These are phyloP conservation scores for Monosporascus sp. DNA, from an alignment of 2,329 filamentous ascomycete species.

Conservation along the genomic window DNA sequence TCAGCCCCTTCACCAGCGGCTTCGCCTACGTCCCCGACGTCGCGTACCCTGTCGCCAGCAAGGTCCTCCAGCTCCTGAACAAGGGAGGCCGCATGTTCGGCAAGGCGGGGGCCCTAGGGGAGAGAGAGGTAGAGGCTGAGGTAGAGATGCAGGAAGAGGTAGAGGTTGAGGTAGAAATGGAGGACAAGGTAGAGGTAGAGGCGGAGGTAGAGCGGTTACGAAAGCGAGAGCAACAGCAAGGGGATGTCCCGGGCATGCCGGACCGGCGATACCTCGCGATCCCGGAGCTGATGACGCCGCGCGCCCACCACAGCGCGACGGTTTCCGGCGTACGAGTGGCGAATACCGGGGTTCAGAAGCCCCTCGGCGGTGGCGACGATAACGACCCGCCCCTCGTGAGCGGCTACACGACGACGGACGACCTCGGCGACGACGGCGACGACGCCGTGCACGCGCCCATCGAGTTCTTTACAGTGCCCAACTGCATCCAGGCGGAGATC, in stretches of 20 bases:
- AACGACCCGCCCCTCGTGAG: constrained; percentile 25
- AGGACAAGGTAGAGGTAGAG: background rate
- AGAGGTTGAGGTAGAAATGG: no score
- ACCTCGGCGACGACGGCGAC: constrained; percentile 77
- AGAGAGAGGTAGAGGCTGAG: background rate
- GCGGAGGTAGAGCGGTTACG: background rate
- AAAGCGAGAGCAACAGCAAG: no score
- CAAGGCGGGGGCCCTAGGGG: constrained; percentile 2
- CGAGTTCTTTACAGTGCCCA: constrained; percentile 71
- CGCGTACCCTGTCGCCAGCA: constrained; percentile 67
- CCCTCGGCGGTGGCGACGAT: constrained; percentile 8
- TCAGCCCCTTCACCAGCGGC: constrained; percentile 81
- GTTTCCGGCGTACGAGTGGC: constrained; percentile 6
- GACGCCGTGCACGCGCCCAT: constrained; percentile 79
- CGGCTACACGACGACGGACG: constrained; percentile 88
- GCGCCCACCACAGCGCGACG: constrained; percentile 6
- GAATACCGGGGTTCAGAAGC: constrained; percentile 17
- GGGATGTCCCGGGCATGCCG: constrained; percentile 13
- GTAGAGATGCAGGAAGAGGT: background rate
- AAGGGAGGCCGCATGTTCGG: constrained; percentile 44
- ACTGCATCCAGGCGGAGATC: constrained; percentile 69
- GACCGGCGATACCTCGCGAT: constrained; percentile 43
- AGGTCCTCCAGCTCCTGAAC: constrained; percentile 59
- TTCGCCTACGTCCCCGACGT: constrained; percentile 76
- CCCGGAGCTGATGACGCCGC: constrained; percentile 36